Conservation (phyloP, 177 flowering plant genomes). For the Vitis hybrid region DNA sequence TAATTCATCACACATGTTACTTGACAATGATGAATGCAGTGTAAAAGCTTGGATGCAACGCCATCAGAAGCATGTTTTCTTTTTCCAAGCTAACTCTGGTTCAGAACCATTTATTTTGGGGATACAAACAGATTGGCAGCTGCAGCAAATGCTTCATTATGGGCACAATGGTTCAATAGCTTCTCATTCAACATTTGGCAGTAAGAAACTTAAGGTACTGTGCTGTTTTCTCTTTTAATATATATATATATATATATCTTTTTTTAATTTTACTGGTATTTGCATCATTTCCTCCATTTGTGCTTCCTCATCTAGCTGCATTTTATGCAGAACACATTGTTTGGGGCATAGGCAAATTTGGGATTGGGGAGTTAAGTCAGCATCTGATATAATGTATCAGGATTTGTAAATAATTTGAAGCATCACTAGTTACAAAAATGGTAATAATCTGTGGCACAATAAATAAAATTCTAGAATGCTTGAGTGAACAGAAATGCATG, state of each 20-base stretch:
- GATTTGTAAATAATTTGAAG: too few relatives aligned
- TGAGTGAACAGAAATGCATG: neutral
- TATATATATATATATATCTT: neutral
- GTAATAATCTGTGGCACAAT: too few relatives aligned
- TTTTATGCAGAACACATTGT: neutral
- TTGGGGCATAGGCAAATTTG: neutral
- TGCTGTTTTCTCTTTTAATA: neutral
- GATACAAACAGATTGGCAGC: slow-evolving; percentile 71
- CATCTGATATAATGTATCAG: neutral
- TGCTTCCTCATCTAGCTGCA: slow-evolving; percentile 2
- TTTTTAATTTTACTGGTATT: neutral
- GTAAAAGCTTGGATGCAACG: slow-evolving; percentile 54
- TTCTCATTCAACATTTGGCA: slow-evolving; percentile 50
- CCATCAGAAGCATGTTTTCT: slow-evolving; percentile 41
- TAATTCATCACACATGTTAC: slow-evolving; percentile 29
- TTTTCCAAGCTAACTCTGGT: slow-evolving; percentile 37
- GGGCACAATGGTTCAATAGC: slow-evolving; percentile 47
- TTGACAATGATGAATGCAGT: slow-evolving; percentile 34
- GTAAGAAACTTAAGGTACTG: slow-evolving; percentile 50
- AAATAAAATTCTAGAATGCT: too few relatives aligned
- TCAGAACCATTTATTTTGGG: slow-evolving; percentile 49
- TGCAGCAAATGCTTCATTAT: slow-evolving; percentile 55
- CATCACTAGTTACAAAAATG: too few relatives aligned
- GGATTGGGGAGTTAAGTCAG: neutral
- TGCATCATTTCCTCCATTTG: neutral